A percentile compares a stretch with the other conserved stretches of the same genome.
These are phyloP conservation scores for Annona squamosa DNA, from an alignment of 164 flowering plant genomes.

Conservation along the genomic window DNA sequence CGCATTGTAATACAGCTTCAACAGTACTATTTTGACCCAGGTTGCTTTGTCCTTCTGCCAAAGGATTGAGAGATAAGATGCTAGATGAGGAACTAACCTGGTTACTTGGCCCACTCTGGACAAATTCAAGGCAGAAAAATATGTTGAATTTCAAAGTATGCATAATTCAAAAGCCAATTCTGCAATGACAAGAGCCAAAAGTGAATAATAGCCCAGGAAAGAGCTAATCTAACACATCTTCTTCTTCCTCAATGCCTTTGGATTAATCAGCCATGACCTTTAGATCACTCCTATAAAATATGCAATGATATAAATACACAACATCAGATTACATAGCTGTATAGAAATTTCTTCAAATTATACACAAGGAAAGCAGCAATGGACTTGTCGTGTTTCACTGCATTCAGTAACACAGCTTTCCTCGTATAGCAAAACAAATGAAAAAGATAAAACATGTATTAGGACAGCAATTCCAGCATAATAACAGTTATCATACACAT, in stretches of 20 bases:
- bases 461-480: not conserved
- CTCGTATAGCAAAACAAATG: not conserved
- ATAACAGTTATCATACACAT: not conserved
- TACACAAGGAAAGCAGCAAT: not conserved
- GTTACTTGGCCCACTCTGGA: not conserved
- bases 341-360: not conserved
- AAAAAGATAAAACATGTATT: not conserved
- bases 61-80: not conserved
- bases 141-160: not conserved
- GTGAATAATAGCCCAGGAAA: not conserved
- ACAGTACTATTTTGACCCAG: not conserved
- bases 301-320: not conserved
- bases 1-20: not conserved
- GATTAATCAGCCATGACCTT: not conserved
- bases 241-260: not conserved
- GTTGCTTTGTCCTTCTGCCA: not conserved
- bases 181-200: not conserved
- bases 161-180: not conserved
- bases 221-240: no score
- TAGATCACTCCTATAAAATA: not conserved
- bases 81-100: not conserved
- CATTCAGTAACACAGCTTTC: not conserved
- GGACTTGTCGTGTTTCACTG: not conserved
- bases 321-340: not conserved
- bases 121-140: not conserved